Evolutionary conservation across 2,329 filamentous ascomycete genomes (phyloP), one percentile per base, ranked within the genome.

Genomic region (Talaromyces sp.): DNA sequence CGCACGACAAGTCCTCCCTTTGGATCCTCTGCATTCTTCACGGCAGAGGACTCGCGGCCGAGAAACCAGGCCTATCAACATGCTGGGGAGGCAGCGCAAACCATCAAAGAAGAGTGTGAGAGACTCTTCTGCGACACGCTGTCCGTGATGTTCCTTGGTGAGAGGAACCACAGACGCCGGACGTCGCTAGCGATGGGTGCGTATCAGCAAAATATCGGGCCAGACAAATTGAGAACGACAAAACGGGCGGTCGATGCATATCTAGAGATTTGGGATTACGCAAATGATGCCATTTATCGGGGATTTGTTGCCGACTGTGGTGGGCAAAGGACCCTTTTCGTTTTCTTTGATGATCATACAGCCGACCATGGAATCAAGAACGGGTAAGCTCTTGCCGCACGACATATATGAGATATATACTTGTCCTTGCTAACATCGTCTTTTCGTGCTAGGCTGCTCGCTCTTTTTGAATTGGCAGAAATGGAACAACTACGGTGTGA

Each of bases 31-130:
- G 86, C 84, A 73, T 81, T 85, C 74, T 82, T 83, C 74, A 85
- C 87, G 79, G 69, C 72, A 62, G 83, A 88, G 80, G 83, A 87
- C 76, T 67, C 62, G 26, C 70, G 65, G 67, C 63, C 72, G 60
- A 69, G 67, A 56, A 68, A 66, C 43, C 67, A 65, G 63, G 66
- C 67, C 65, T 66, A 67, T 72, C 77, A 77, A 76, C 74, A 54
- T 55, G 80, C 77, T 88, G 89, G 89, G 90, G 92, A 92, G 91
- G 92, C 92, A 88, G 87, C 91, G 89, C 87, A 90, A 80, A 88
- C 88, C 82, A 96, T 96, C 85, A 92, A 89, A 90, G 92, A 89
- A 92, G 92, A 96, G 91, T 96, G 92, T 96, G 92, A 96, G 92
- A 97, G 92, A 85, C 93, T 96, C 88, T 96, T 96, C 86, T 96